A percentile compares a stretch with the other conserved stretches of the same genome.
These are phyloP conservation scores for Salvia rosmarinus DNA, from an alignment of 257 asterid genomes.

Conservation along the genomic window DNA sequence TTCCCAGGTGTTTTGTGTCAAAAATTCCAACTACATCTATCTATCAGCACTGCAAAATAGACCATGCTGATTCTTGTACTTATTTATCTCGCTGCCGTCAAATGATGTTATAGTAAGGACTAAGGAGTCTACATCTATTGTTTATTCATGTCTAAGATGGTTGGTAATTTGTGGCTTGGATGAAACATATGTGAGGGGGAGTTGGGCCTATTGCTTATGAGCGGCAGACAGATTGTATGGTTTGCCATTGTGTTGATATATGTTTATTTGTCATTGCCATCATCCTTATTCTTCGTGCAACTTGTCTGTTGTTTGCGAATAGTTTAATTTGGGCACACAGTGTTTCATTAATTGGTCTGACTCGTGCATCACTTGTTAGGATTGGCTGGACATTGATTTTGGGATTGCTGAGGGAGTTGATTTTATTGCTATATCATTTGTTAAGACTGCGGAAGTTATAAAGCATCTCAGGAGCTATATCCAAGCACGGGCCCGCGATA, in stretches of 20 bases:
- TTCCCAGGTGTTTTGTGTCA: not conserved
- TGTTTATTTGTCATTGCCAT: not conserved
- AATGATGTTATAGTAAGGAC: constrained; percentile 16
- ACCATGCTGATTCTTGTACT: too few relatives aligned
- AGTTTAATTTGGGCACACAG: not conserved
- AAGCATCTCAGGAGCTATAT: constrained; percentile 96
- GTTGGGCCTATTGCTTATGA: not conserved
- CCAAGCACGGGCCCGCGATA: constrained; percentile 89
- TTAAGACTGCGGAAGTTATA: constrained; percentile 96
- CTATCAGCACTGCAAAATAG: not conserved
- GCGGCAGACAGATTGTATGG: not conserved
- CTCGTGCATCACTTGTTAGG: constrained; percentile 54
- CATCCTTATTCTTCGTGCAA: not conserved
- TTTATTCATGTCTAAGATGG: constrained; percentile 14
- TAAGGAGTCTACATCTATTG: not conserved
- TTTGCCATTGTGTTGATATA: not conserved
- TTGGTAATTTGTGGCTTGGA: constrained; percentile 10
- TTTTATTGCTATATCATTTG: constrained; percentile 95
- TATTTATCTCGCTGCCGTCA: not conserved
- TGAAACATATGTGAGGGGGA: constrained; percentile 8
- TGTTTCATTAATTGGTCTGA: constrained; percentile 34
- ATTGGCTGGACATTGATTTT: constrained; percentile 97
- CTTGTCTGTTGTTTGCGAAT: constrained; percentile 22
- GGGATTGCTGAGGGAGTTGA: constrained; percentile 99
- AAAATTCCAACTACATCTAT: constrained; percentile 13